Conservation (phyloP, 1,139 yeast species). For the Saccharomyces pastorianus region DNA sequence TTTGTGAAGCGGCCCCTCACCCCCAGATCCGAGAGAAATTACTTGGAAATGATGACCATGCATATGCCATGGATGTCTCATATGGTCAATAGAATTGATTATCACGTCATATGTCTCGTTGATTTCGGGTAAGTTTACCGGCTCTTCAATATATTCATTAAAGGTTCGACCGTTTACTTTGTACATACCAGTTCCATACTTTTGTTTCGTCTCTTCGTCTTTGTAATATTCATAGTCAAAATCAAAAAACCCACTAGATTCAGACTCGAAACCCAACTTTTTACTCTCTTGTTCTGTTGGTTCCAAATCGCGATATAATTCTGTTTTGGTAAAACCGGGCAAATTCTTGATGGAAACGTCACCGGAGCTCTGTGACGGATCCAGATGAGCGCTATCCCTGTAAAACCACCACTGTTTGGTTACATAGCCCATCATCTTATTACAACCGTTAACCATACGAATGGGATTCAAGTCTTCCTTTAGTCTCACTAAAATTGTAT, state of each 20-base stretch:
- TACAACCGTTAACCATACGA: slow-evolving; percentile 24
- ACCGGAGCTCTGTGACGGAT: not conserved
- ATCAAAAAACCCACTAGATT: slow-evolving; percentile 9
- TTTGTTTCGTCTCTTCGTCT: slow-evolving; percentile 7
- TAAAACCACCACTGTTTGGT: slow-evolving; percentile 18
- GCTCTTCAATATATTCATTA: slow-evolving; percentile 17
- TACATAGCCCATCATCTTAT: slow-evolving; percentile 29
- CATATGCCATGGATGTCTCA: slow-evolving; percentile 87
- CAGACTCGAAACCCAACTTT: slow-evolving; percentile 3
- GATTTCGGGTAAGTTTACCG: slow-evolving; percentile 34
- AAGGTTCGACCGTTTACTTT: slow-evolving; percentile 21
- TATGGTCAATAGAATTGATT: slow-evolving; percentile 68
- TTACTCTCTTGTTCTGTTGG: slow-evolving; percentile 8
- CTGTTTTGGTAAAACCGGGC: slow-evolving; percentile 20
- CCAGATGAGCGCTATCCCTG: not conserved
- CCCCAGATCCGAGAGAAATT: slow-evolving; percentile 46
- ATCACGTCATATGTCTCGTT: slow-evolving; percentile 57
- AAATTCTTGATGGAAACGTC: slow-evolving; percentile 10
- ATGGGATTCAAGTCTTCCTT: slow-evolving; percentile 28
- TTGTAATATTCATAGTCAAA: slow-evolving; percentile 18
- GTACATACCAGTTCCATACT: slow-evolving; percentile 21
- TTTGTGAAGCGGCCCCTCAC: slow-evolving; percentile 36
- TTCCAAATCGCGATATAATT: slow-evolving; percentile 16
- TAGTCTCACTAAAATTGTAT: slow-evolving; percentile 48
- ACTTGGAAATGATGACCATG: slow-evolving; percentile 84